Conservation (phyloP, 139 green algal genomes). For the Coccomyxa sp. region DNA sequence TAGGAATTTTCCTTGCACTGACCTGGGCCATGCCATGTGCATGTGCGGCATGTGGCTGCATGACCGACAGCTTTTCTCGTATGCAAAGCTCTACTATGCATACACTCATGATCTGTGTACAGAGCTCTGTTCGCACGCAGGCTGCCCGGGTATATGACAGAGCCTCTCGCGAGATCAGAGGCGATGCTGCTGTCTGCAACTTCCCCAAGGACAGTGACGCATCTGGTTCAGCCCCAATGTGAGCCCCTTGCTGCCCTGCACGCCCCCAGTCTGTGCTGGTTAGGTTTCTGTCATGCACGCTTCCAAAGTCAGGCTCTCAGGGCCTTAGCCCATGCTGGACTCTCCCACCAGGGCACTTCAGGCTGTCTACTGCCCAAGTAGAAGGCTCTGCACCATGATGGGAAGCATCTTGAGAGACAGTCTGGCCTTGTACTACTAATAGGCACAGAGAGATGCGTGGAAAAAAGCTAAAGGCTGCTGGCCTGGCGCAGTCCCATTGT, state of each 20-base stretch:
- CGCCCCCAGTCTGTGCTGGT: too few relatives aligned
- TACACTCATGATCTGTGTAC: background rate
- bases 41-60: background rate
- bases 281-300: too few relatives aligned
- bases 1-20: background rate
- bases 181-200: conserved; percentile 81
- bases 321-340: background rate
- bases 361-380: too few relatives aligned
- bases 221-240: background rate
- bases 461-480: background rate
- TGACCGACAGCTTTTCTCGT: background rate
- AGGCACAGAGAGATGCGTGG: background rate
- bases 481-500: background rate
- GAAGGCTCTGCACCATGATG: too few relatives aligned
- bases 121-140: conserved; percentile 23
- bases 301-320: background rate
- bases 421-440: background rate
- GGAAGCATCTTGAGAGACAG: background rate
- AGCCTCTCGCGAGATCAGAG: conserved; percentile 83
- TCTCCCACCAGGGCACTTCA: too few relatives aligned
- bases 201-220: conserved; percentile 53
- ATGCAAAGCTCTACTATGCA: too few relatives aligned
- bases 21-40: background rate
- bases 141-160: conserved; percentile 90
- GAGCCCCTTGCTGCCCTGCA: background rate